Evolutionary conservation across 139 green algal species (phyloP), one percentile per base, ranked within the genome.

Genomic region (Marvania coccoides): DNA sequence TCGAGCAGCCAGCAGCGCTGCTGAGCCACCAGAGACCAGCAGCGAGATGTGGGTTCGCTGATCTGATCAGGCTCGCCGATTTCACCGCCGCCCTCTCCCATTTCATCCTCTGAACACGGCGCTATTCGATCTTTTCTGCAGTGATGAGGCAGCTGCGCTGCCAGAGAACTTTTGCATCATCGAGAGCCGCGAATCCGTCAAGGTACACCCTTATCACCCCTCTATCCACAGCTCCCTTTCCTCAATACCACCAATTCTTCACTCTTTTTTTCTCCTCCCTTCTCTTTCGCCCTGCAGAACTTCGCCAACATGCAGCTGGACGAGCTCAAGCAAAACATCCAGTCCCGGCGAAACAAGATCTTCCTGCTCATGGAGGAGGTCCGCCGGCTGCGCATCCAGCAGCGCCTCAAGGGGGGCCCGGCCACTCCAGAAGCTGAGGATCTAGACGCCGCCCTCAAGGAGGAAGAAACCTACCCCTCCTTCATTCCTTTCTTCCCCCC

Each of bases 311-410:
- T 96, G 80, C 78, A 92, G 62, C 57, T 91, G 13, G 65, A 87
- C 2, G 89, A 97, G 56, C 83, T 98, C 12, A 48, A 70, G 7
- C 30, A 81, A 2, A 87, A 87, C 61, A 94, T 98, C 54, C 55
- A 81, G 30, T 53, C 72, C 1, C 78, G 93, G 4, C 74, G 89
- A 30, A 96, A 95, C 60, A 77, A 64, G 24, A 97, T 98, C 26
- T 98, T 98, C 67, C 67, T 98, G 54, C 81, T 98, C 6, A 94
- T 99, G 87, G 94, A 99, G 73, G 94, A 99, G 70, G 81, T 98
- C 8, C 78, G 94, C 8, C 79, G 94, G 3, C 79, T 99, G 48
- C 80, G 92, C 14, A 97, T 99, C 57, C 92, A 98, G 83, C 81
- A 92, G 67, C 74, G 85, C 3, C 51, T 97, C n/a, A 95, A 93